Base-by-base conservation (phyloP, 2,329 filamentous ascomycete species). In the Exophiala xenobiotica region DNA sequence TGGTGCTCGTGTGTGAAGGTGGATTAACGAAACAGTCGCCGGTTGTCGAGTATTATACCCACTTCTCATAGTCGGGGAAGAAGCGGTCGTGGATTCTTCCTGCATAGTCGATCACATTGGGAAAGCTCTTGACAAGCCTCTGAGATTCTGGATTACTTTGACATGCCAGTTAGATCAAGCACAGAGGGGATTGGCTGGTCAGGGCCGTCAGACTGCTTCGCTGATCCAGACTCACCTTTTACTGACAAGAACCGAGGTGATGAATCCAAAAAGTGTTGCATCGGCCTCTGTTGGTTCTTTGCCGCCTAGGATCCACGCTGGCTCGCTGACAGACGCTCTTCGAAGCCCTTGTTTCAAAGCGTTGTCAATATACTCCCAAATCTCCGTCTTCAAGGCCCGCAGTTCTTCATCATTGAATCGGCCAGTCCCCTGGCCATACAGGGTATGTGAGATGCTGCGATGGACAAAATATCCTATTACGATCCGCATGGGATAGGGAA, bases 251-350 rank as follows among this genome's bases (percentile, higher is more conserved):
- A 68, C 69, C n/a, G 75, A 76, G 11, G 70, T 67, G 27, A 84
- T 67, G 58, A 85, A 84, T 0, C 78, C 82, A 65, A 79, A 86
- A 4, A 86, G 39, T 0, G 70, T 70, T 1, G 77, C 70, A 63
- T 86, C 82, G 1, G 72, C 78, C 58, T 86, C 81, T 0, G 78
- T 80, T 3, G 81, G 81, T 2, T 64, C 58, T 0, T 72, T 58
- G 0, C 78, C 75, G 1, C 79, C 81, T 9, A 84, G 64, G 1
- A 78, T 62, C 81, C 82, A 86, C 58, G 84, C 85, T 3, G 76
- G 74, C 6, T 64, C 60, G 1, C 65, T 60, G 0, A 51, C 26
- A 12, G 46, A 41, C 5, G 52, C 53, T 40, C 67, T 68, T n/a
- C 68, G 64, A 42, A 70, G 70, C 6, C 66, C 64, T 2, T 61